Conservation (phyloP, 169 alveolate species). For the Neospora caninum region DNA sequence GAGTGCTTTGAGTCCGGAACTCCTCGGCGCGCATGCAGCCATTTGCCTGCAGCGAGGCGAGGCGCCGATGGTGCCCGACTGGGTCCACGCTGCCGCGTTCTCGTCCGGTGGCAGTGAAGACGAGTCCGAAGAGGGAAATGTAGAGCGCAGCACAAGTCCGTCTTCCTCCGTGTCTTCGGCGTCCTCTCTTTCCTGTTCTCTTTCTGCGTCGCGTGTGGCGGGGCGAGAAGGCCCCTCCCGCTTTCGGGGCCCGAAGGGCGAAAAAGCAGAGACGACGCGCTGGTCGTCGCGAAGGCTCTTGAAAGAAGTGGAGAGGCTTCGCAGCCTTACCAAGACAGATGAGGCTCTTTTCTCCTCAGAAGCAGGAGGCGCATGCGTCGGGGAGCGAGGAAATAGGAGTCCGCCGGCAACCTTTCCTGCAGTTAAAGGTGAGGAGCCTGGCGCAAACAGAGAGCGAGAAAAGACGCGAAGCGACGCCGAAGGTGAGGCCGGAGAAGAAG, state of each 20-base stretch:
- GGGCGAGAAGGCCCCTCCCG: neutral
- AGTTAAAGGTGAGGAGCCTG: no score
- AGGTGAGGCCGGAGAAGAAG: no score
- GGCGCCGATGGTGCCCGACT: constrained; percentile 65
- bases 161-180: neutral
- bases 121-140: neutral
- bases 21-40: constrained; percentile 66
- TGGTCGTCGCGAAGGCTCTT: neutral
- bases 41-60: constrained; percentile 56
- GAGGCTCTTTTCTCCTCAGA: neutral
- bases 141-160: neutral
- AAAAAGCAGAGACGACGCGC: neutral
- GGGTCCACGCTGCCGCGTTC: neutral
- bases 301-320: neutral
- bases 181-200: neutral
- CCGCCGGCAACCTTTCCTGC: no score
- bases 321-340: neutral
- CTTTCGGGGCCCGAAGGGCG: neutral
- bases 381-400: no score
- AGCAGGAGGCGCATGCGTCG: no score
- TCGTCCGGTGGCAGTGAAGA: neutral
- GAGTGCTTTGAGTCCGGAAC: constrained; percentile 17
- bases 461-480: no score
- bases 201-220: neutral
- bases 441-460: no score